Percentiles rank a stretch among this genome's conserved stretches.
These are phyloP conservation scores for Solanum tarapatanum DNA, from an alignment of 257 asterid genomes.

Conservation along the genomic window DNA sequence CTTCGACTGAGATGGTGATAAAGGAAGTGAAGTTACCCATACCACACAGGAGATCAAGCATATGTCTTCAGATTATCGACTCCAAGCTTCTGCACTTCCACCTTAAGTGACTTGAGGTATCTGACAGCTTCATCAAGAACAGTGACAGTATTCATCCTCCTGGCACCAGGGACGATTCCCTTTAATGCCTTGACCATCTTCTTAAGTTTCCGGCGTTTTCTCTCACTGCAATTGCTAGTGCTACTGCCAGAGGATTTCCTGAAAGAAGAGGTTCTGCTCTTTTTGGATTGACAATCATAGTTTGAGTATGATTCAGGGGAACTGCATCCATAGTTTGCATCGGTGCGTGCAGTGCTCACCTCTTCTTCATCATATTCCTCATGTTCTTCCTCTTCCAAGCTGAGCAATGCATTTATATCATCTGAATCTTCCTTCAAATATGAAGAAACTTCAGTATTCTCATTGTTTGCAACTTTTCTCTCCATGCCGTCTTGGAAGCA, in stretches of 20 bases:
- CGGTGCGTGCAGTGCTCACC: slow-evolving; percentile 72
- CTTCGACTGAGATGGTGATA: background rate
- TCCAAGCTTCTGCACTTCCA: slow-evolving; percentile 65
- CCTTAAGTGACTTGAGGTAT: slow-evolving; percentile 65
- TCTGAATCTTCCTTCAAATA: slow-evolving; percentile 50
- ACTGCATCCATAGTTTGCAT: slow-evolving; percentile 26
- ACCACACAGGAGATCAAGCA: background rate
- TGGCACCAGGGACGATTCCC: slow-evolving; percentile 62
- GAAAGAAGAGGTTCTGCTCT: slow-evolving; percentile 17
- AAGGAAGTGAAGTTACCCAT: background rate
- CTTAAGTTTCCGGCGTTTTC: slow-evolving; percentile 38
- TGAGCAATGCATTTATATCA: slow-evolving; percentile 65
- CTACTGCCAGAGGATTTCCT: slow-evolving; percentile 17
- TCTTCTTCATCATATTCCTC: slow-evolving; percentile 44
- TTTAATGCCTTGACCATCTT: slow-evolving; percentile 58
- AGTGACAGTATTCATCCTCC: slow-evolving; percentile 48
- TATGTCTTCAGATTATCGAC: slow-evolving; percentile 14
- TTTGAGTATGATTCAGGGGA: slow-evolving; percentile 70
- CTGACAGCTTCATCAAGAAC: slow-evolving; percentile 80
- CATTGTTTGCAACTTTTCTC: slow-evolving; percentile 4
- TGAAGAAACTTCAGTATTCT: slow-evolving; percentile 24
- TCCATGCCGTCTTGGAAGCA: slow-evolving; percentile 5
- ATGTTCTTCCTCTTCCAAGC: slow-evolving; percentile 39
- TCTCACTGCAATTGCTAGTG: slow-evolving; percentile 12
- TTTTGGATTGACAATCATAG: slow-evolving; percentile 26